Evolutionary conservation across 2,329 filamentous ascomycete genomes (phyloP).

Genomic region (Acrodontium crateriforme): DNA sequence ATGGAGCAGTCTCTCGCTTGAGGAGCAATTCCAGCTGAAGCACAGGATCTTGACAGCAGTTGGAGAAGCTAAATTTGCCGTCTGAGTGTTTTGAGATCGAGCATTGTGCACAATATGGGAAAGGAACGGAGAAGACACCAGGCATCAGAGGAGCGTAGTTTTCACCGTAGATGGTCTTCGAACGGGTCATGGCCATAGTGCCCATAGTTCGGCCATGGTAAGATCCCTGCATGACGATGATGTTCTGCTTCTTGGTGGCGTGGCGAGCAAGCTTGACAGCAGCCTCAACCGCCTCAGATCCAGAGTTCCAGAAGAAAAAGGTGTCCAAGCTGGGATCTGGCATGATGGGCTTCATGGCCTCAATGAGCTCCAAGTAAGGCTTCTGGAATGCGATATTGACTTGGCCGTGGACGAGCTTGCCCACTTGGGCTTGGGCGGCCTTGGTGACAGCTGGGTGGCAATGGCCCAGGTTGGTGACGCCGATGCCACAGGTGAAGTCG

Average conservation of each 20-base stretch:
- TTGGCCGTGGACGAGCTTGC: slow-evolving; percentile 26
- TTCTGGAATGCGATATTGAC: slow-evolving; percentile 29
- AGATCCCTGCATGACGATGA: slow-evolving; percentile 26
- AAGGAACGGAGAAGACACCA: slow-evolving; percentile 24
- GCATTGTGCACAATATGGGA: slow-evolving; percentile 27
- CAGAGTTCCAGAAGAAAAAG: slow-evolving; percentile 28
- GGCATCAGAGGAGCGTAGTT: slow-evolving; percentile 25
- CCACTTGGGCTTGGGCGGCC: slow-evolving; percentile 23
- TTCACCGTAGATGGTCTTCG: slow-evolving; percentile 25
- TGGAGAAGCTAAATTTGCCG: slow-evolving; percentile 21
- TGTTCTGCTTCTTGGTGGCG: slow-evolving; percentile 25
- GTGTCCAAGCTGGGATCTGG: slow-evolving; percentile 24
- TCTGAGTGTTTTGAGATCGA: slow-evolving; percentile 17
- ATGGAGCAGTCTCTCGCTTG: slow-evolving; percentile 22
- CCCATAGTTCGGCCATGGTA: slow-evolving; percentile 26
- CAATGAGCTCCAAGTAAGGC: slow-evolving; percentile 23
- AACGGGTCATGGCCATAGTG: slow-evolving; percentile 23
- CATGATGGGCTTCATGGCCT: slow-evolving; percentile 23
- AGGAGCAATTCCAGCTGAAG: slow-evolving; percentile 22
- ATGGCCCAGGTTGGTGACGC: slow-evolving; percentile 23
- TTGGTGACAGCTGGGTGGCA: slow-evolving; percentile 25
- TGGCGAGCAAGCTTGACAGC: slow-evolving; percentile 24
- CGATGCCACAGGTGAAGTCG: slow-evolving; percentile 24
- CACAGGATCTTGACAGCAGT: slow-evolving; percentile 27
- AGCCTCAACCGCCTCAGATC: slow-evolving; percentile 24